Percentiles rank a stretch among this genome's conserved stretches.
Evolutionary conservation across 1,139 yeast species (phyloP).

Genomic region (Yamadazyma pseudoaaseri): DNA sequence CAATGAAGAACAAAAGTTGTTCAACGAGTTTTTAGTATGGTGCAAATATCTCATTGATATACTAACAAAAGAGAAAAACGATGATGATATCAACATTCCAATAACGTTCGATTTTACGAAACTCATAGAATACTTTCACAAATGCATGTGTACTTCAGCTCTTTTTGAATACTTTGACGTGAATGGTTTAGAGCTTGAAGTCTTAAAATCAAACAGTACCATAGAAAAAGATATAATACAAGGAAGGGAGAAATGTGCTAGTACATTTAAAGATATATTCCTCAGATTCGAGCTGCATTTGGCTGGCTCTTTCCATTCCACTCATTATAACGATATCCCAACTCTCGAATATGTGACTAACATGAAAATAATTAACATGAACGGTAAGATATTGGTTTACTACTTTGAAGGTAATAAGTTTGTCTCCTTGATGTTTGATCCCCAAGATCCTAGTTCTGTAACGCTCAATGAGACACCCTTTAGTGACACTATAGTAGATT

Average conservation of each 20-base stretch:
- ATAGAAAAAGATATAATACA: neutral
- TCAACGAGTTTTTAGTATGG: constrained; percentile 54
- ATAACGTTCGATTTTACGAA: constrained; percentile 24
- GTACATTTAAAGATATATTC: neutral
- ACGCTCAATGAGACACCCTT: no score
- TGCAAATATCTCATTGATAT: constrained; percentile 36
- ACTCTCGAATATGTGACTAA: neutral
- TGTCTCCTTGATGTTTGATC: no score
- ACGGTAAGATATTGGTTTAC: no score
- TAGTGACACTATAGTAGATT: neutral
- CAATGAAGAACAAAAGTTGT: constrained; percentile 52
- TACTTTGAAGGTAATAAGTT: no score
- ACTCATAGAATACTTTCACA: constrained; percentile 31
- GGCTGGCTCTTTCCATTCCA: no score
- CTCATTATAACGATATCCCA: neutral
- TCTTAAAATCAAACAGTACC: neutral
- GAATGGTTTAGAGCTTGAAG: constrained; percentile 12
- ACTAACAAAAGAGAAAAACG: constrained; percentile 36
- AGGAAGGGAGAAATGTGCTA: neutral
- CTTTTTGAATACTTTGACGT: constrained; percentile 24
- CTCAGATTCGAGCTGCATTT: constrained; percentile 1
- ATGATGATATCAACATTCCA: constrained; percentile 19
- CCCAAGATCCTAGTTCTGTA: no score
- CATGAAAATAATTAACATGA: no score
- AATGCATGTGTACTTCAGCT: constrained; percentile 24